phyloP scores from a whole-genome alignment of 2,329 filamentous ascomycete species.

The Colletotrichum chlorophyti region DNA sequence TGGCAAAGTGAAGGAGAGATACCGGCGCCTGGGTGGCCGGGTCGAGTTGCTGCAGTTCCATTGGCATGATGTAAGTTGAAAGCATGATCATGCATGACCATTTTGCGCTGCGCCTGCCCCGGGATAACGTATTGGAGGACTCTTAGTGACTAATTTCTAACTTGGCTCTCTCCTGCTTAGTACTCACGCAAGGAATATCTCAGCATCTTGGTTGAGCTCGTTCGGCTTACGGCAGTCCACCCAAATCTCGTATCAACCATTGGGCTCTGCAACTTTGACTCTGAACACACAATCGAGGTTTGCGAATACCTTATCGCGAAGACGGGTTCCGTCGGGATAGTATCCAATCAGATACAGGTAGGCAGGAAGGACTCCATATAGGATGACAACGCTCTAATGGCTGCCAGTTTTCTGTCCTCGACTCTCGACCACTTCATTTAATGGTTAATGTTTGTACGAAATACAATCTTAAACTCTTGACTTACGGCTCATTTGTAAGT shows the following conservation, averaged over 20 bases:
- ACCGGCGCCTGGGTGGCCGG: conserved; percentile 38
- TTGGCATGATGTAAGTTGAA: conserved; percentile 40
- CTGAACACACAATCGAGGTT: conserved; percentile 5
- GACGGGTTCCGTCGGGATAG: conserved; percentile 4
- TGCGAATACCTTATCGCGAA: conserved; percentile 19
- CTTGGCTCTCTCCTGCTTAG: not conserved
- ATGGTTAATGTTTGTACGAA: conserved; percentile 3
- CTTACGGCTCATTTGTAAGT: conserved; percentile 6
- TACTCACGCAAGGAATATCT: conserved; percentile 9
- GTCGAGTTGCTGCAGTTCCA: conserved; percentile 45
- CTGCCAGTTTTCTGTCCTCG: conserved; percentile 4
- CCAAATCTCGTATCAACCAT: conserved; percentile 11
- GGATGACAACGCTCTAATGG: no score
- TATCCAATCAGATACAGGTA: conserved; percentile 8
- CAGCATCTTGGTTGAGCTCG: conserved; percentile 2
- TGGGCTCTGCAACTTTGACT: conserved; percentile 14
- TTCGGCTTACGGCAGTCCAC: not conserved
- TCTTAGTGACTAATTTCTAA: no score
- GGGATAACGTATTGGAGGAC: no score
- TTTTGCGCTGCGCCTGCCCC: no score
- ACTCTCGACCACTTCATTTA: conserved; percentile 8
- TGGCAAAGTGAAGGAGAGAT: conserved; percentile 39
- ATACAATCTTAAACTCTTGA: not conserved
- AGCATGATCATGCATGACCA: not conserved
- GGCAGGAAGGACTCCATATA: no score